Evolutionary conservation across 2,329 filamentous ascomycete genomes (phyloP), one percentile per base, ranked within the genome.

Genomic region (Colletotrichum sidae): DNA sequence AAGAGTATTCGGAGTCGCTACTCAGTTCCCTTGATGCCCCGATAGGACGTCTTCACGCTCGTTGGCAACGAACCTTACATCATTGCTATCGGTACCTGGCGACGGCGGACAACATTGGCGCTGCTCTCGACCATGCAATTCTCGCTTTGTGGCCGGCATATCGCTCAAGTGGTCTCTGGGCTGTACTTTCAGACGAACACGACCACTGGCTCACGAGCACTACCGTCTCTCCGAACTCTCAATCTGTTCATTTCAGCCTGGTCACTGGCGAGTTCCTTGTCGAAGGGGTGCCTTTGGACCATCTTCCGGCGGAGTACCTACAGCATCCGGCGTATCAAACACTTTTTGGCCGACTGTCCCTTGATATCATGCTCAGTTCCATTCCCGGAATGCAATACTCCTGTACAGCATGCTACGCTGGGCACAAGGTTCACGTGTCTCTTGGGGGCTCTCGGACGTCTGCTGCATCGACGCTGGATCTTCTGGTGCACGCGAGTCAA

Each of bases 241-340:
- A 76, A 25, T 6, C 37, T 3, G 76, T 85, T 4, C 79, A 83
- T 34, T 83, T 82, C 68, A 86, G 86, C 65, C 53, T 87, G 0
- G 67, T 90, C 2, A 83, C 78, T 0, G 86, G 82, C 0, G 76
- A 82, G 33, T 73, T 90, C 0, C 76, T 88, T 0, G 78, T 89
- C 0, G 78, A 88, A 60, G 86, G 86, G 0, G 46, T 74, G 1
- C 85, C 84, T 0, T 68, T 88, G 0, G 71, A 78, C 4, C 78
- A 81, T 2, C 75, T 88, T 0, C 86, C 86, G 0, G 3, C 10
- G 0, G 65, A 78, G 0, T 88, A 85, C 53, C 75, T 81, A 38
- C 7, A 12, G 0, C 76, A 85, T 55, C 8, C 69, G 0, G 73
- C 73, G 0, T 88, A 84, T 66, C 10, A 11, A 0, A 68, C 70